A percentile compares a stretch with the other conserved stretches of the same genome.
These are phyloP conservation scores for Silene coronaria DNA, from an alignment of 179 eudicot genomes.

Conservation along the genomic window DNA sequence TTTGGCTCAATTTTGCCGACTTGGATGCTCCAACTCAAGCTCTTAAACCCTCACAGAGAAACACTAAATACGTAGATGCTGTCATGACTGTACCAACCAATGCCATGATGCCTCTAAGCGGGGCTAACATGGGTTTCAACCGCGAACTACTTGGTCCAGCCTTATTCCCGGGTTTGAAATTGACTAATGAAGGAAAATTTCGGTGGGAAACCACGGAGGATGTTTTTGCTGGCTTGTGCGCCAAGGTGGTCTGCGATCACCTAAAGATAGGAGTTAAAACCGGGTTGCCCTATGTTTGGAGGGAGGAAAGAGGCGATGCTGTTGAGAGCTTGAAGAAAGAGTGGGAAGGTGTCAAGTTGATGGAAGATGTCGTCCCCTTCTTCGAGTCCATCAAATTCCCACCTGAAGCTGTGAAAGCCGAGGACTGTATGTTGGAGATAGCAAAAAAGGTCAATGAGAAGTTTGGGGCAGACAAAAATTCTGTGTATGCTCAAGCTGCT, in stretches of 20 bases:
- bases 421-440: constrained; percentile 71
- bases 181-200: constrained; percentile 69
- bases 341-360: constrained; percentile 86
- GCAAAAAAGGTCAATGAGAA: constrained; percentile 58
- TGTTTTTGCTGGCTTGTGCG: constrained; percentile 81
- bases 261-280: constrained; percentile 70
- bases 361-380: constrained; percentile 90
- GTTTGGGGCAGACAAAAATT: constrained; percentile 40
- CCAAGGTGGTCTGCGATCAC: constrained; percentile 77
- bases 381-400: constrained; percentile 64
- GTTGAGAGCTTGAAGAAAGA: constrained; percentile 90
- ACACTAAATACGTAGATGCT: constrained; percentile 78
- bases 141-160: constrained; percentile 43
- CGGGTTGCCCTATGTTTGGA: constrained; percentile 90
- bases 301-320: constrained; percentile 75
- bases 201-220: constrained; percentile 93
- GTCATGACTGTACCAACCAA: constrained; percentile 71
- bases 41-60: constrained; percentile 65
- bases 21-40: constrained; percentile 97
- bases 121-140: constrained; percentile 73
- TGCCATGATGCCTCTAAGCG: constrained; percentile 80
- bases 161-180: constrained; percentile 68
- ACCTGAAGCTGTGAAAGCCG: constrained; percentile 46
- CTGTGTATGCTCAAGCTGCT: constrained; percentile 56
- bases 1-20: constrained; percentile 94